Conservation (phyloP, 345 rosid species). For the Aquilaria sinensis region DNA sequence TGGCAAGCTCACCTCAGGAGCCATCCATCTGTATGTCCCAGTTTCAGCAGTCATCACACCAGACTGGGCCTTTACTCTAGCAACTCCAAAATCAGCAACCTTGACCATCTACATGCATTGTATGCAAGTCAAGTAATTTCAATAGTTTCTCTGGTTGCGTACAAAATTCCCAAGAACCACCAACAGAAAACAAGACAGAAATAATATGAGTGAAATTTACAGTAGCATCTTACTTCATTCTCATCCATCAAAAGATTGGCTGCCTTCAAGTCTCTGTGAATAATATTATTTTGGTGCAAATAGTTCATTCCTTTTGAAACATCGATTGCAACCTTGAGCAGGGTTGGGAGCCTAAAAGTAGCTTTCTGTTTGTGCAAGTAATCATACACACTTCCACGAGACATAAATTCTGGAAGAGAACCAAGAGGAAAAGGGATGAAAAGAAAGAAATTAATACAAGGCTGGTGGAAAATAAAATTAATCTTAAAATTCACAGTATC, state of each 20-base stretch:
- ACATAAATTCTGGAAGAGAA: slow-evolving; percentile 64
- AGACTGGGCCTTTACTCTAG: slow-evolving; percentile 83
- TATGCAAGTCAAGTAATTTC: not conserved
- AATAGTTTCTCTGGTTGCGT: too few relatives aligned
- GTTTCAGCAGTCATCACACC: slow-evolving; percentile 99
- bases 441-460: not conserved
- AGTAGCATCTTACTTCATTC: slow-evolving; percentile 61
- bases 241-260: slow-evolving; percentile 98
- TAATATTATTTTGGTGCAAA: slow-evolving; percentile 90
- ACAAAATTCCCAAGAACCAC: not conserved
- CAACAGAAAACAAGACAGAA: not conserved
- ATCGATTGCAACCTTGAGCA: slow-evolving; percentile 88
- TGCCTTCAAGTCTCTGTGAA: slow-evolving; percentile 94
- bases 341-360: slow-evolving; percentile 79
- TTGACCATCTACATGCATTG: slow-evolving; percentile 63
- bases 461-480: not conserved
- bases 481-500: not conserved
- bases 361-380: slow-evolving; percentile 94
- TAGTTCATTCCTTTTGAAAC: slow-evolving; percentile 98
- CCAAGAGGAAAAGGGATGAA: slow-evolving; percentile 8
- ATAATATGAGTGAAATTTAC: not conserved
- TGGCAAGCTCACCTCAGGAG: slow-evolving; percentile 72
- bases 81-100: slow-evolving; percentile 99
- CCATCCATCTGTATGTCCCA: slow-evolving; percentile 99
- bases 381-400: slow-evolving; percentile 98